phyloP scores from a whole-genome alignment of 73 alveolate genomes.

The Symbiodinium natans region DNA sequence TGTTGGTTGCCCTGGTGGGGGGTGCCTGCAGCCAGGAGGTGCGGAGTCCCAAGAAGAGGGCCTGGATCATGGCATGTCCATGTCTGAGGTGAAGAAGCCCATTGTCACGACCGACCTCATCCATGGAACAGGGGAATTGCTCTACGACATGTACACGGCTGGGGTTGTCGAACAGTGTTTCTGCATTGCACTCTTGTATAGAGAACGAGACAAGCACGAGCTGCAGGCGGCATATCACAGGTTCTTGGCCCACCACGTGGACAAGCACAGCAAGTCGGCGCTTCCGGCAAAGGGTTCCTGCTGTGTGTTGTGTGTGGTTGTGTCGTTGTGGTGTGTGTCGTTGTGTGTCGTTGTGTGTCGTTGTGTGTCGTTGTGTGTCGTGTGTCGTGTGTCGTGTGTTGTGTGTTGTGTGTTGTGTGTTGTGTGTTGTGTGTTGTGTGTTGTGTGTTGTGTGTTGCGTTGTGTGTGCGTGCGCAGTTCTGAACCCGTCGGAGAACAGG shows the following conservation, averaged over 20 bases:
- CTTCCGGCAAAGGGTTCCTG: not conserved
- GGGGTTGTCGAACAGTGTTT: too few relatives aligned
- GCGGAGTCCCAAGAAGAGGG: not conserved
- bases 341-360: too few relatives aligned
- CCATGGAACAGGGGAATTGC: constrained; percentile 79
- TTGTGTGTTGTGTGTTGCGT: too few relatives aligned
- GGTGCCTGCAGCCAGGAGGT: constrained; percentile 7
- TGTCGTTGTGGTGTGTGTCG: too few relatives aligned
- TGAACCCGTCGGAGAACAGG: not conserved
- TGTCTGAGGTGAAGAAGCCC: constrained; percentile 36
- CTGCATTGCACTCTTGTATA: too few relatives aligned
- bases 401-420: too few relatives aligned
- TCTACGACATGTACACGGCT: constrained; percentile 49
- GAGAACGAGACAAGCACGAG: too few relatives aligned
- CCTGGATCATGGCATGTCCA: not conserved
- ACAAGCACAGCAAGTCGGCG: constrained; percentile 74
- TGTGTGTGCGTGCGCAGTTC: not conserved
- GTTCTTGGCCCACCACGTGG: constrained; percentile 68
- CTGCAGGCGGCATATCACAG: constrained; percentile 57
- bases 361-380: too few relatives aligned
- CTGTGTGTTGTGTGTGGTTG: not conserved
- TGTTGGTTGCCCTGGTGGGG: not conserved
- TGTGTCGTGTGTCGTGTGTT: too few relatives aligned
- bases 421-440: too few relatives aligned
- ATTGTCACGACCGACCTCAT: constrained; percentile 54